Evolutionary conservation across 208 protist species (phyloP).

Genomic region (Zelonia costaricensis): DNA sequence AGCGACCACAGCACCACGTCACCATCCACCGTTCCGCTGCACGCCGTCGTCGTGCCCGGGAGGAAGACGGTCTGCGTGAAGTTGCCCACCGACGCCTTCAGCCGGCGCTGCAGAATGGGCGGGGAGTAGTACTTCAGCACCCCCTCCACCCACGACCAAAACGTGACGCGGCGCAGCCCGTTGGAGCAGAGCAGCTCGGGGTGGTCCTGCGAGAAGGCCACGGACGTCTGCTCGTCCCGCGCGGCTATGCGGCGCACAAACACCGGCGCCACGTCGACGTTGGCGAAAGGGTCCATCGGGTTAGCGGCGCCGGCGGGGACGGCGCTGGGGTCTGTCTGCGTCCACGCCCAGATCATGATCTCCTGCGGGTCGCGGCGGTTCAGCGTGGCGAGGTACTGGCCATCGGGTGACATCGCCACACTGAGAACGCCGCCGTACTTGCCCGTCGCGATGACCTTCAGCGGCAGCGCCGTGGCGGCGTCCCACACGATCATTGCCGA

Average conservation of each 20-base stretch:
- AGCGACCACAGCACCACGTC: slow-evolving; percentile 93
- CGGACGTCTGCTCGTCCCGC: slow-evolving; percentile 85
- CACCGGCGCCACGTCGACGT: slow-evolving; percentile 45
- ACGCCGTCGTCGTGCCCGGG: slow-evolving; percentile 82
- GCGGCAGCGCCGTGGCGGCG: slow-evolving; percentile 71
- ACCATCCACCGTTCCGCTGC: slow-evolving; percentile 91
- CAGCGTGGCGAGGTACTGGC: slow-evolving; percentile 89
- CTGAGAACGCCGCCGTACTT: slow-evolving; percentile 84
- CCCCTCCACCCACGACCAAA: slow-evolving; percentile 89
- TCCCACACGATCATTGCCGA: slow-evolving; percentile 95
- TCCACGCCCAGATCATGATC: slow-evolving; percentile 94
- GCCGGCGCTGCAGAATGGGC: slow-evolving; percentile 49
- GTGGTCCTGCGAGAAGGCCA: slow-evolving; percentile 85
- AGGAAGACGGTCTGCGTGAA: slow-evolving; percentile 92
- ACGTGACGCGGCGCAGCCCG: slow-evolving; percentile 86
- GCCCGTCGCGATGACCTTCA: slow-evolving; percentile 78
- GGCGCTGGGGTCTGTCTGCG: slow-evolving; percentile 7
- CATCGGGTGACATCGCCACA: slow-evolving; percentile 90
- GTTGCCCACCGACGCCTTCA: slow-evolving; percentile 86
- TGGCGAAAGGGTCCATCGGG: slow-evolving; percentile 6
- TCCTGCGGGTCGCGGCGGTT: slow-evolving; percentile 80
- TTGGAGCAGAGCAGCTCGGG: slow-evolving; percentile 87
- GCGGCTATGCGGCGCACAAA: slow-evolving; percentile 72
- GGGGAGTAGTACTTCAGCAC: slow-evolving; percentile 91
- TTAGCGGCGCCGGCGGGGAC: slow-evolving; percentile 10